Conservation (phyloP, 2,329 filamentous ascomycete genomes). For the Alternaria arborescens region DNA sequence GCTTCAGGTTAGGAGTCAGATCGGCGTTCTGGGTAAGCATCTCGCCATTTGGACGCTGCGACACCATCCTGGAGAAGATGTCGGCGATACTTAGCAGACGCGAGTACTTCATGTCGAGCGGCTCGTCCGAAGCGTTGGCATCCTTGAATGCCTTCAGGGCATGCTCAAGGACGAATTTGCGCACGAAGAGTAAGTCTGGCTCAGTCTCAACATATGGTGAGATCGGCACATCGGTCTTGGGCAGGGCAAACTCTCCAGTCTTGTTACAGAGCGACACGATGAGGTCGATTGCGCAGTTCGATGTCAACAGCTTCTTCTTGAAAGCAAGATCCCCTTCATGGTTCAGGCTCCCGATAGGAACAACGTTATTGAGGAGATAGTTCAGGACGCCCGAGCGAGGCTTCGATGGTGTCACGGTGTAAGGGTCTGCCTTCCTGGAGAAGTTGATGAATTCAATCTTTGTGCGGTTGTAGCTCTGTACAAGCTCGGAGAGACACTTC, state of each 20-base stretch:
- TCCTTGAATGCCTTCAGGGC: slow-evolving; percentile 92
- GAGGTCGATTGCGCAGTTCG: slow-evolving; percentile 83
- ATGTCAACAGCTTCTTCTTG: slow-evolving; percentile 87
- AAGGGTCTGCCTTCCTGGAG: slow-evolving; percentile 86
- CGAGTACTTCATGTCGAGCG: slow-evolving; percentile 85
- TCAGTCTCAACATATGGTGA: slow-evolving; percentile 72
- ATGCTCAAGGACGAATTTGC: slow-evolving; percentile 94
- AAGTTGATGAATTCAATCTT: slow-evolving; percentile 99
- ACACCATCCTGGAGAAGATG: slow-evolving; percentile 91
- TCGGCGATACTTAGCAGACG: slow-evolving; percentile 88
- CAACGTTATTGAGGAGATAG: slow-evolving; percentile 85
- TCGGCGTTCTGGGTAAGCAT: slow-evolving; percentile 50
- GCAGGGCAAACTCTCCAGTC: slow-evolving; percentile 77
- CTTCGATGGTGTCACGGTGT: slow-evolving; percentile 88
- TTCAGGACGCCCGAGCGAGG: slow-evolving; percentile 92
- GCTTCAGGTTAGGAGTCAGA: slow-evolving; percentile 70
- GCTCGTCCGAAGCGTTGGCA: slow-evolving; percentile 78
- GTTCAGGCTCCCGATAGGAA: slow-evolving; percentile 70
- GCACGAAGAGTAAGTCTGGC: slow-evolving; percentile 86
- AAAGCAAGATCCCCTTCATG: slow-evolving; percentile 77
- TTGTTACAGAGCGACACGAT: slow-evolving; percentile 87
- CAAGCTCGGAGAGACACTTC: slow-evolving; percentile 87
- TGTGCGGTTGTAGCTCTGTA: slow-evolving; percentile 89
- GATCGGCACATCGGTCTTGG: slow-evolving; percentile 53
- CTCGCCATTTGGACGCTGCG: slow-evolving; percentile 57